A percentile compares a stretch with the other conserved stretches of the same genome.
Conservation (phyloP, 169 alveolate genomes). For the Plasmodium reichenowi region DNA sequence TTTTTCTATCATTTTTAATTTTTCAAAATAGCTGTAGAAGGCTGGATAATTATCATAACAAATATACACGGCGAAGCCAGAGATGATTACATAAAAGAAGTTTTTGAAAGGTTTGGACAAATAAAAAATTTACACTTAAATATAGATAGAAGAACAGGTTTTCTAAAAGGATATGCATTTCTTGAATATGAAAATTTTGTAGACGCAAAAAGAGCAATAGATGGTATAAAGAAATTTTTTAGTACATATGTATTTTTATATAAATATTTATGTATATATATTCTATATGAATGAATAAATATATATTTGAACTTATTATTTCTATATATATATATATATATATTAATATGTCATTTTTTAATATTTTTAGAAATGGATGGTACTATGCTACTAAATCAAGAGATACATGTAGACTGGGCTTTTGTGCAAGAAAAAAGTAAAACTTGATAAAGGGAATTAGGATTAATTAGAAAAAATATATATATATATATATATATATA, state of each 20-base stretch:
- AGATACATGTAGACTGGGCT: conserved; percentile 78
- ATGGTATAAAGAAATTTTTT: conserved; percentile 75
- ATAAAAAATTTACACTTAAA: conserved; percentile 93
- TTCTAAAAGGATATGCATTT: conserved; percentile 93
- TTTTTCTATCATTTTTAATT: conserved; percentile 1
- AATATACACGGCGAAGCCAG: conserved; percentile 93
- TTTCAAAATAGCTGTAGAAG: conserved; percentile 89
- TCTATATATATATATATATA: background rate
- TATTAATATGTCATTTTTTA: conserved; percentile 21
- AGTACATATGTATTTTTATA: background rate
- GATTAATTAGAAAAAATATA: too few relatives aligned
- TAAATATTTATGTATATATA: background rate
- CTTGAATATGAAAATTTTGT: conserved; percentile 87
- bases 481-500: too few relatives aligned
- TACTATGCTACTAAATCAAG: conserved; percentile 51
- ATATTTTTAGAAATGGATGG: conserved; percentile 75
- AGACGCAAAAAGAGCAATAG: conserved; percentile 90
- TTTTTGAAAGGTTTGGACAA: conserved; percentile 91
- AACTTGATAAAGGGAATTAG: background rate
- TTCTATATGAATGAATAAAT: background rate
- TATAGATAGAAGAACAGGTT: conserved; percentile 95
- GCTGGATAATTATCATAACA: conserved; percentile 92
- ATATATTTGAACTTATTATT: background rate
- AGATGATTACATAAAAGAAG: conserved; percentile 94
- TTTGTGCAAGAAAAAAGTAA: conserved; percentile 76